Conservation (phyloP, 148 eudicot genomes). For the Pouteria glomerata region DNA sequence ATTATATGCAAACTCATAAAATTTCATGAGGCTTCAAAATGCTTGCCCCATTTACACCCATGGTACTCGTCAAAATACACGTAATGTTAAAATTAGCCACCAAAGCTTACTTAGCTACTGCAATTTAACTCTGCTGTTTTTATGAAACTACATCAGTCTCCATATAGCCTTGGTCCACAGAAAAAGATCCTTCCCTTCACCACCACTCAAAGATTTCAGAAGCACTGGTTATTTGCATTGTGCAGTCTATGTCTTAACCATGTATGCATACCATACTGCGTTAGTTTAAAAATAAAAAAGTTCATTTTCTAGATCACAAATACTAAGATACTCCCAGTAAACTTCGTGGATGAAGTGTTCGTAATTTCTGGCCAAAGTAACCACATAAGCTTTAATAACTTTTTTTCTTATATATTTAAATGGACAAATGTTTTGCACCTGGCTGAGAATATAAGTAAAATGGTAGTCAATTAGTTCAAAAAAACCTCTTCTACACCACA, state of each 20-base stretch:
- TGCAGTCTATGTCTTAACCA: not conserved
- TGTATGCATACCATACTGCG: not conserved
- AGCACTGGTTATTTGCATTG: not conserved
- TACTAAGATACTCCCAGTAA: not conserved
- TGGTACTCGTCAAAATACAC: not conserved
- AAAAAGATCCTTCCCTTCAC: not conserved
- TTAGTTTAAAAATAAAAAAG: not conserved
- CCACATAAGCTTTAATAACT: not conserved
- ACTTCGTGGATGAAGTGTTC: not conserved
- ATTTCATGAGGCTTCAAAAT: conserved; percentile 2
- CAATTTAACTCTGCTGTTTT: not conserved
- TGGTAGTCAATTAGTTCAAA: too few species aligned
- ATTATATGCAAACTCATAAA: not conserved
- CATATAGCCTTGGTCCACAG: not conserved
- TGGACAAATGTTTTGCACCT: not conserved
- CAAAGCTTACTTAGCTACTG: not conserved
- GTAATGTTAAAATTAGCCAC: not conserved
- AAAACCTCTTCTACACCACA: too few species aligned
- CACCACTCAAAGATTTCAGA: not conserved
- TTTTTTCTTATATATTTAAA: too few species aligned
- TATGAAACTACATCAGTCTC: not conserved
- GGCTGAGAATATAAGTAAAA: not conserved
- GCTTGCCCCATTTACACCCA: not conserved
- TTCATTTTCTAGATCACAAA: not conserved
- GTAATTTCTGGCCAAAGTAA: not conserved